Base-by-base conservation (phyloP, 2,329 filamentous ascomycete species). In the Aureobasidium sp. region DNA sequence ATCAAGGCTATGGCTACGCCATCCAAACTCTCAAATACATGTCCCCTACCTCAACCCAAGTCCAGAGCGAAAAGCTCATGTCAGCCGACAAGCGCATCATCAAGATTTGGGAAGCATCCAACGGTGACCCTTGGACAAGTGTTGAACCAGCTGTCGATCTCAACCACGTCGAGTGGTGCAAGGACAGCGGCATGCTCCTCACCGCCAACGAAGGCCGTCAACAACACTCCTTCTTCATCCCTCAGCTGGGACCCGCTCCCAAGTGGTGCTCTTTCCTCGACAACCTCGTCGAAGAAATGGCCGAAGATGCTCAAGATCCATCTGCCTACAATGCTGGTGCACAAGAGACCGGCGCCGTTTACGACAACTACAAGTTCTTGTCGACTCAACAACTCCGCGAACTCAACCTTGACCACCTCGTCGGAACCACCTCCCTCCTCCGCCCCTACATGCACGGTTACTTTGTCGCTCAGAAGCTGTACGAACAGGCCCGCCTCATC, bases 291-390 rank as follows among this genome's bases (percentile, higher is more conserved):
- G 94, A 99, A 78, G 95, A 99, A 76, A 97, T 99, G 91, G 93
- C 93, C 9, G 93, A 97, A 72, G 84, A 87, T 68, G 79, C 80
- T 9, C 83, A 85, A 68, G 85, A 88, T 69, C 86, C 85, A 5
- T 82, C 83, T 62, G 76, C 79, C 2, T 82, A 76, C 68, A 76
- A 74, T 46, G 71, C 74, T n/a, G 55, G 63, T 34, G 65, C 66
- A 8, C 85, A 59, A 20, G 68, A 88, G 71, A 66, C 68, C 20
- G 88, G 87, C 34, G 87, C 94, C 69, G 90, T 94, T 10, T 99
- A 99, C 79, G 94, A 99, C 77, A 97, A 99, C 76, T 97, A 93
- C 84, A 99, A 97, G 77, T 99, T 99, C 84, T 81, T 99, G 71
- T 96, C 93, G 1, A 75, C 91, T 65, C 86, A 90, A 47, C 92